Conservation (phyloP, 345 rosid species). For the Eucalyptus caleyi region DNA sequence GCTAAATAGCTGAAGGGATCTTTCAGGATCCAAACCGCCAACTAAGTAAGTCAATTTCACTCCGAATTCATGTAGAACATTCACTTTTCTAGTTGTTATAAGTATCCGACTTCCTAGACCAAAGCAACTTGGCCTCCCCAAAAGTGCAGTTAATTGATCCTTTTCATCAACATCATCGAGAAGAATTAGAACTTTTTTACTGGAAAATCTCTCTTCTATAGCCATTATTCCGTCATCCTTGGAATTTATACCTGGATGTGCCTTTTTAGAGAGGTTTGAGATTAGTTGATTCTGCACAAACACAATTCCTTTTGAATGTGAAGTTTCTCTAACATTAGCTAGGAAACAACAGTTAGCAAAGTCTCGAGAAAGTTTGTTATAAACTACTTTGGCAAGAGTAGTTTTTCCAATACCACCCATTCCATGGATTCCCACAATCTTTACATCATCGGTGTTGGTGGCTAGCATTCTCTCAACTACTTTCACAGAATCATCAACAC, state of each 20-base stretch:
- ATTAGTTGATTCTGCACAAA: not conserved
- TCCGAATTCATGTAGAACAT: not conserved
- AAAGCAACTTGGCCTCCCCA: not conserved
- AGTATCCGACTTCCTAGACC: not conserved
- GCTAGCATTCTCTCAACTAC: not conserved
- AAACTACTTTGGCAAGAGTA: not conserved
- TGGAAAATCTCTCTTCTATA: not conserved
- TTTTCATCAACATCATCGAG: not conserved
- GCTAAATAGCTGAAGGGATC: not conserved
- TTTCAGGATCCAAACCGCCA: accelerated
- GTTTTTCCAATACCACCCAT: not conserved
- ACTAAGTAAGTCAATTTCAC: not conserved
- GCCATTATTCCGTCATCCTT: not conserved
- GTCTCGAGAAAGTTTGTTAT: not conserved
- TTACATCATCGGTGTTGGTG: not conserved
- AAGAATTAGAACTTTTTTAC: not conserved
- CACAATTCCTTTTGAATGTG: not conserved
- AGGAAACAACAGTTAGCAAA: not conserved
- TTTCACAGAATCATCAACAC: not conserved
- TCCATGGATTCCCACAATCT: not conserved
- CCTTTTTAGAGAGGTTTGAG: not conserved
- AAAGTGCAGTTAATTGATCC: not conserved
- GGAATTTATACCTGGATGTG: not conserved
- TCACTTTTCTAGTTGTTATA: not conserved
- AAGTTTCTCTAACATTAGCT: not conserved